Evolutionary conservation across 768 basidiomycete species (phyloP), one percentile per base, ranked within the genome.

Genomic region (Mycena polygramma): DNA sequence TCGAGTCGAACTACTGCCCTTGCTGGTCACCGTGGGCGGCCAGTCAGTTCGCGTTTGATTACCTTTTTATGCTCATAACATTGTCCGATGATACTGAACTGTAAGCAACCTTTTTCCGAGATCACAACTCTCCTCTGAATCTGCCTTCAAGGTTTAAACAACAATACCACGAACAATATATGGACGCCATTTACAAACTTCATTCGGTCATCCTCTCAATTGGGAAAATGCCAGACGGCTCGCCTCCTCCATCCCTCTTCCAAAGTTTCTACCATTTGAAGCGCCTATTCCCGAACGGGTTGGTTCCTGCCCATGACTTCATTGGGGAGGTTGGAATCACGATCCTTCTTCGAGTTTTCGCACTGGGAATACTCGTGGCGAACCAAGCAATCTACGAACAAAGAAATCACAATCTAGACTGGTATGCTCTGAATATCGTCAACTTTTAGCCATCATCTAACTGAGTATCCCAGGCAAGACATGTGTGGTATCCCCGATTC

Each of bases 281-380:
- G 49, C 64, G 64, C 14, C 58, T 70, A 20, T 70, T 70, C 17
- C 69, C 69, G 4, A 65, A 55, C 17, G 69, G 69, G 7, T 61
- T 70, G n/a, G n/a, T 66, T 57, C 36, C 39, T 52, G 43, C 49
- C 26, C 41, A 57, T 1, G 59, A 70, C 52, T 62, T 66, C 26
- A 22, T 14, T 26, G 69, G 57, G 19, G 51, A 61, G 24, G 58
- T 61, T n/a, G 68, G 55, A 24, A 36, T 59, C 8, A 61, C 63
- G 22, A 41, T 66, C n/a, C 35, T 70, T 17, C 41, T 65, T 2
- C 39, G 57, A 51, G 43, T 66, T 9, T 70, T 70, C 45, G 63
- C 63, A 7, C 19, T 60, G 36, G 69, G 69, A 20, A 61, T 70
- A 43, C 39, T 43, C 4, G 51, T 70, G 20, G 69, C 69, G 0